Percentiles rank a stretch among this genome's conserved stretches.
These are phyloP conservation scores for Zizania latifolia DNA, from an alignment of 176 grass and related monocot species.

Conservation along the genomic window DNA sequence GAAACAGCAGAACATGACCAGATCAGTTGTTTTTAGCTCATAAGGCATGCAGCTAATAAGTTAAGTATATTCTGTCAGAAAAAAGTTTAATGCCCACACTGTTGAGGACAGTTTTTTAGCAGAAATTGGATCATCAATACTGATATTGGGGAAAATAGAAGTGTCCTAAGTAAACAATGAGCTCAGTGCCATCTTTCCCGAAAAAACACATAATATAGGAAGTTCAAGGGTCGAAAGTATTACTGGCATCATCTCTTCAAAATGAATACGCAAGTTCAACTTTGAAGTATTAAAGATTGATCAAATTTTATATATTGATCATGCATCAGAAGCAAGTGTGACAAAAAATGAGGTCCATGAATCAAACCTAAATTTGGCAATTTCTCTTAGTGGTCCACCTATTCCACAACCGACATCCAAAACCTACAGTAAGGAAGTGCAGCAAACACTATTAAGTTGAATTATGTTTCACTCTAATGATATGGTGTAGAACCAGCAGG, in stretches of 20 bases:
- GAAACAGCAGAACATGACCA: slow-evolving; percentile 6
- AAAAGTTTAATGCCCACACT: not conserved
- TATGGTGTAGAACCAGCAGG: not conserved
- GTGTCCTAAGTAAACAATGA: not conserved
- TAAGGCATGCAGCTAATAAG: too few species aligned
- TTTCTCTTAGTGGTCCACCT: slow-evolving; percentile 87
- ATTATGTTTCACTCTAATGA: not conserved
- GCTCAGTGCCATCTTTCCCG: not conserved
- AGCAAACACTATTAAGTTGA: slow-evolving; percentile 10
- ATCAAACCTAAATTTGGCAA: slow-evolving; percentile 89
- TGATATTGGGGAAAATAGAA: not conserved
- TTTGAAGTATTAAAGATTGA: slow-evolving; percentile 5
- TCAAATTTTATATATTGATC: not conserved
- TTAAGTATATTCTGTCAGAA: too few species aligned
- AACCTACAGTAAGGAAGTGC: slow-evolving; percentile 44
- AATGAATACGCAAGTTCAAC: not conserved
- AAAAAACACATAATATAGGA: not conserved
- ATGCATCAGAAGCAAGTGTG: not conserved
- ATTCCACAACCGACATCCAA: slow-evolving; percentile 96
- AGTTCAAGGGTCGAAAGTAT: not conserved
- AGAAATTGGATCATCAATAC: not conserved
- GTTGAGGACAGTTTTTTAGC: not conserved
- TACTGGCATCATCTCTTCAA: not conserved
- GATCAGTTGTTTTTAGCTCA: not conserved
- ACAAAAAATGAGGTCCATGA: not conserved